Percentiles rank a stretch among this genome's conserved stretches.
Evolutionary conservation across 352 stramenopile species (phyloP).

Genomic region (Globisporangium radiosum): DNA sequence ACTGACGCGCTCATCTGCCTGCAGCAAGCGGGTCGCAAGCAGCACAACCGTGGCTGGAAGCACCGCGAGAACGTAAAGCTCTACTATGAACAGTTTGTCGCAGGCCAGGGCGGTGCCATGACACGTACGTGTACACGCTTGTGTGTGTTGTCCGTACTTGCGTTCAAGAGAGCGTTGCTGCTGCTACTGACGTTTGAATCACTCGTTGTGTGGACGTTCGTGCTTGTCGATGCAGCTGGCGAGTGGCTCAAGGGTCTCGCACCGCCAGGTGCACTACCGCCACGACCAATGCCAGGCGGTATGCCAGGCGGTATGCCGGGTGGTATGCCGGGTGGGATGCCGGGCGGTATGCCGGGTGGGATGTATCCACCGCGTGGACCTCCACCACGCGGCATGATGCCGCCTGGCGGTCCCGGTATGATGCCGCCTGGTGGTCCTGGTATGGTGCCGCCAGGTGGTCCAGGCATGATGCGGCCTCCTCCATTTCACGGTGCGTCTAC

Average conservation of each 20-base stretch:
- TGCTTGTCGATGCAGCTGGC: conserved; percentile 31
- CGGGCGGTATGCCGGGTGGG: conserved; percentile 15
- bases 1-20: conserved; percentile 1
- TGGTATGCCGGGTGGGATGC: conserved; percentile 25
- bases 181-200: too few relatives aligned
- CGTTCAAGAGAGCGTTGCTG: too few relatives aligned
- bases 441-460: conserved; percentile 17
- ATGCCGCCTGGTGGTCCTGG: conserved; percentile 19
- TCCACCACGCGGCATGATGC: conserved; percentile 70
- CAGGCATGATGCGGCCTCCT: conserved; percentile 65
- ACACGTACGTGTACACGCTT: conserved; percentile 35
- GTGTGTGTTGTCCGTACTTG: too few relatives aligned
- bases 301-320: conserved; percentile 12
- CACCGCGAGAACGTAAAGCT: conserved; percentile 93
- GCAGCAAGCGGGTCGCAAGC: conserved; percentile 88
- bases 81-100: conserved; percentile 89
- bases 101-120: conserved; percentile 72
- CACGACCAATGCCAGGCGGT: conserved; percentile 21
- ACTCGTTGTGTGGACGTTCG: too few relatives aligned
- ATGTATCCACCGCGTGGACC: conserved; percentile 63
- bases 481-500: conserved; percentile 44
- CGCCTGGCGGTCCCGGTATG: conserved; percentile 20
- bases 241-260: conserved; percentile 55
- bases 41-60: conserved; percentile 94
- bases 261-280: conserved; percentile 33